These are phyloP conservation scores for Alternaria tenuissima DNA, from an alignment of 2,329 filamentous ascomycete species.

Conservation along the genomic window DNA sequence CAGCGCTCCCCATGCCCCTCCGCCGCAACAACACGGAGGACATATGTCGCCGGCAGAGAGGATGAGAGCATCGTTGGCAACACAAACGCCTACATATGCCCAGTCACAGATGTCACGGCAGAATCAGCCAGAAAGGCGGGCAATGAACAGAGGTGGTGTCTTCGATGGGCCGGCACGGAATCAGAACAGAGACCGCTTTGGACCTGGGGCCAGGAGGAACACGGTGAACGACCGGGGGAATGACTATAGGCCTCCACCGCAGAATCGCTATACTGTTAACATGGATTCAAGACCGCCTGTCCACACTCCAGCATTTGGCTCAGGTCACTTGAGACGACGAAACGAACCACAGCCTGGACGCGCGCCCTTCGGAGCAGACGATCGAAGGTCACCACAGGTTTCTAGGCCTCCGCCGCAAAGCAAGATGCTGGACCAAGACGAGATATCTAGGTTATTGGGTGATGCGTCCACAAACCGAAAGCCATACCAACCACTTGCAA, in stretches of 20 bases:
- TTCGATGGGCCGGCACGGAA: constrained; percentile 29
- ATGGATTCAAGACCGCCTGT: constrained; percentile 41
- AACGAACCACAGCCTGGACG: constrained; percentile 28
- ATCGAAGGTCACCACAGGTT: constrained; percentile 5
- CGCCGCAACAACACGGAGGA: constrained; percentile 23
- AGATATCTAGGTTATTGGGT: constrained; percentile 39
- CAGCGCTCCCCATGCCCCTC: constrained; percentile 23
- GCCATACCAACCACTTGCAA: constrained; percentile 35
- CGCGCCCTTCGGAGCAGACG: constrained; percentile 3
- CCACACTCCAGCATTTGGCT: constrained; percentile 36
- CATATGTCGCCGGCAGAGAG: constrained; percentile 29
- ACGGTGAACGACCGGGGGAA: constrained; percentile 5
- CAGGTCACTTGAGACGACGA: constrained; percentile 37
- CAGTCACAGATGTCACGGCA: constrained; percentile 24
- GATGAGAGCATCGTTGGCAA: constrained; percentile 19
- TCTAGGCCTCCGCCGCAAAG: constrained; percentile 23
- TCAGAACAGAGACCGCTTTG: constrained; percentile 29
- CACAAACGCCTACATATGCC: constrained; percentile 14
- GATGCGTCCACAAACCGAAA: constrained; percentile 19
- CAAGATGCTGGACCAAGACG: constrained; percentile 37
- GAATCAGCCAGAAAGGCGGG: constrained; percentile 21
- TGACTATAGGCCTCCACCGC: constrained; percentile 16
- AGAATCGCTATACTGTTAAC: constrained; percentile 40
- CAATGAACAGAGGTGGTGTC: constrained; percentile 21
- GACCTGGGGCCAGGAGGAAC: constrained; percentile 14